Conservation (phyloP, 805 yeast genomes). For the Pichia manshurica region DNA sequence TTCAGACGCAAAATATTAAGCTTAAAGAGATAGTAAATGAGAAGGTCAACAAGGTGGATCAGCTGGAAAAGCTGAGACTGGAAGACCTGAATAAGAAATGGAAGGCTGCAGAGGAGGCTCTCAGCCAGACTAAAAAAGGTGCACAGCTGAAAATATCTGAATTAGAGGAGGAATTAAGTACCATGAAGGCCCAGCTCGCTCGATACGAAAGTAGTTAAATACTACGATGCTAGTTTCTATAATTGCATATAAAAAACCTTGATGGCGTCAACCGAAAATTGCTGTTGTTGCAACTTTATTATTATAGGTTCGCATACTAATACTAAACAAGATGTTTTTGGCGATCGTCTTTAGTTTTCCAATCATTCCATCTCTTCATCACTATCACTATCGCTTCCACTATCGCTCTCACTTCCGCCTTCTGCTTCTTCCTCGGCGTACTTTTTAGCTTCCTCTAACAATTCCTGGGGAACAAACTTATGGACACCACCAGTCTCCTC, state of each 20-base stretch:
- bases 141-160: slow-evolving; percentile 46
- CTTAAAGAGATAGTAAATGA: neutral
- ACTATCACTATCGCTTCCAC: slow-evolving; percentile 27
- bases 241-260: too few species aligned
- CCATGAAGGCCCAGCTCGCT: slow-evolving; percentile 20
- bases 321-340: neutral
- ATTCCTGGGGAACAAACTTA: slow-evolving; percentile 69
- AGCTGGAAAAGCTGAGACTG: slow-evolving; percentile 38
- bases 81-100: slow-evolving; percentile 60
- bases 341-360: too few species aligned
- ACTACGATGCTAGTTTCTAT: too few species aligned
- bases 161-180: slow-evolving; percentile 49
- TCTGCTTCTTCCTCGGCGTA: slow-evolving; percentile 79
- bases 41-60: slow-evolving; percentile 10
- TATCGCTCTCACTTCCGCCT: slow-evolving; percentile 62
- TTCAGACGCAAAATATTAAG: slow-evolving; percentile 1
- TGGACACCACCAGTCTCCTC: slow-evolving; percentile 78
- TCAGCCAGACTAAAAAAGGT: slow-evolving; percentile 55
- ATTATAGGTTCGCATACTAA: neutral
- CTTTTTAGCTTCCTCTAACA: slow-evolving; percentile 76
- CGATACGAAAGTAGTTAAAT: too few species aligned
- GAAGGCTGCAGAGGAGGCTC: slow-evolving; percentile 66
- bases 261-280: too few species aligned
- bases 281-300: too few species aligned
- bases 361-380: slow-evolving; percentile 32